phyloP scores from a whole-genome alignment of 2,329 filamentous ascomycete genomes.

The Penicillium occitanis region DNA sequence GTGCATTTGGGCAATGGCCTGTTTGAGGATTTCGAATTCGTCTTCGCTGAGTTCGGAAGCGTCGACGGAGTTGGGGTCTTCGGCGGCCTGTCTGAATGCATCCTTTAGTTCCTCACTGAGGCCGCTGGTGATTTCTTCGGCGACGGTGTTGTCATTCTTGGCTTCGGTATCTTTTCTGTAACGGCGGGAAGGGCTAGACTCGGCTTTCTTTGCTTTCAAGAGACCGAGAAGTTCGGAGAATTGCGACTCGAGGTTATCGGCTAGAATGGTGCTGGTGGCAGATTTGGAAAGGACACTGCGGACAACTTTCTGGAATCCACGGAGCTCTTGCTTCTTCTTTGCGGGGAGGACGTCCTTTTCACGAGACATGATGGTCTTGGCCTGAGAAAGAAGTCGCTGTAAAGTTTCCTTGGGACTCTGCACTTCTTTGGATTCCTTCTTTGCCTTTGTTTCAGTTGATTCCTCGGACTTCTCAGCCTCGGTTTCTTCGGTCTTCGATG shows the following conservation, averaged over 20 bases:
- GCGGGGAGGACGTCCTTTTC: constrained; percentile 58
- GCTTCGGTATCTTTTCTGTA: constrained; percentile 20
- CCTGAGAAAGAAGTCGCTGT: constrained; percentile 55
- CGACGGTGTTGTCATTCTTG: constrained; percentile 12
- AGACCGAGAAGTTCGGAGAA: constrained; percentile 54
- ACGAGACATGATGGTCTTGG: constrained; percentile 60
- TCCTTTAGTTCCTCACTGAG: constrained; percentile 34
- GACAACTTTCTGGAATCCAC: constrained; percentile 67
- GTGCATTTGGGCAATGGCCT: constrained; percentile 63
- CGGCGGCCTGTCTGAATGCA: constrained; percentile 33
- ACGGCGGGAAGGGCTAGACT: constrained; percentile 22
- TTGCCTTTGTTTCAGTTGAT: constrained; percentile 27
- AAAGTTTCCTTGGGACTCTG: constrained; percentile 51
- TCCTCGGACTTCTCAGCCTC: constrained; percentile 29
- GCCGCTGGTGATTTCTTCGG: constrained; percentile 23
- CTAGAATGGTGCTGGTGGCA: constrained; percentile 43
- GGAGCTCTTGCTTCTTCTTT: constrained; percentile 73
- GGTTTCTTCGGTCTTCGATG: constrained; percentile 28
- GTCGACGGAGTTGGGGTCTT: constrained; percentile 37
- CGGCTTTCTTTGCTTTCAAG: constrained; percentile 44
- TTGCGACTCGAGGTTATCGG: constrained; percentile 54
- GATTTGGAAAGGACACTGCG: constrained; percentile 62
- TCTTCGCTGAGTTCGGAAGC: constrained; percentile 50
- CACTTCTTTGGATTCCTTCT: constrained; percentile 32
- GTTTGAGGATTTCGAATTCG: constrained; percentile 48